Evolutionary conservation across 192 early-diverging fungal genomes (phyloP), one percentile per base, ranked within the genome.

Genomic region (Podila epigama): DNA sequence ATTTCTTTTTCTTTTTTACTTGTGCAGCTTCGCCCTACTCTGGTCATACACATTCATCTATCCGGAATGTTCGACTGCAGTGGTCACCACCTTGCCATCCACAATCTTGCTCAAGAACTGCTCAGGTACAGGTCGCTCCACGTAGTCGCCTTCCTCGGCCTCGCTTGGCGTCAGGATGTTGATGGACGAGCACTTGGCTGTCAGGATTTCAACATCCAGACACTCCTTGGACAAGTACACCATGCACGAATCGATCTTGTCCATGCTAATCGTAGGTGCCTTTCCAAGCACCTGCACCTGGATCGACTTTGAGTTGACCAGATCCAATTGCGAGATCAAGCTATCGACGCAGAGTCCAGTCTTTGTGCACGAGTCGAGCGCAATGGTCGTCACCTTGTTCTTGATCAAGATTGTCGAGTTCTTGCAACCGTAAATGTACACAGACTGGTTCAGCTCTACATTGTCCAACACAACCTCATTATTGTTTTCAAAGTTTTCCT

Each of bases 401-500:
- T 91, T 94, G 73, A 99, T 83, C 63, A 91, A 90, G 34, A 99
- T 89, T 5, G 96, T 97, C 2, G 89, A 92, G 75, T 94, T 93
- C 58, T 89, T 87, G 86, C 96, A 97, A 81, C 95, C 95, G 82
- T 88, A 98, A 80, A 99, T 94, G 61, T 97, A 97, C 9, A 98
- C 95, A 0, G 90, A 91, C 60, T 98, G 95, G 65, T 88, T 91
- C 54, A 96, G 88, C 60, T 92, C 90, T 0, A 91, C 89, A 2
- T 87, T 85, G 56, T 96, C 94, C 66, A 99, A 86, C 10, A 92
- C 82, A 22, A 99, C 83, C 8, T 91, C 82, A 11, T 73, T 77
- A 79, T 92, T 85, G 66, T 86, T 83, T 65, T 88, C 83, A 65
- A 92, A 91, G 84, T 97, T 94, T 83, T 99, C 97, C 81, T 82